Evolutionary conservation across 1,139 yeast genomes (phyloP).

Genomic region (Saccharomyces hybrid): DNA sequence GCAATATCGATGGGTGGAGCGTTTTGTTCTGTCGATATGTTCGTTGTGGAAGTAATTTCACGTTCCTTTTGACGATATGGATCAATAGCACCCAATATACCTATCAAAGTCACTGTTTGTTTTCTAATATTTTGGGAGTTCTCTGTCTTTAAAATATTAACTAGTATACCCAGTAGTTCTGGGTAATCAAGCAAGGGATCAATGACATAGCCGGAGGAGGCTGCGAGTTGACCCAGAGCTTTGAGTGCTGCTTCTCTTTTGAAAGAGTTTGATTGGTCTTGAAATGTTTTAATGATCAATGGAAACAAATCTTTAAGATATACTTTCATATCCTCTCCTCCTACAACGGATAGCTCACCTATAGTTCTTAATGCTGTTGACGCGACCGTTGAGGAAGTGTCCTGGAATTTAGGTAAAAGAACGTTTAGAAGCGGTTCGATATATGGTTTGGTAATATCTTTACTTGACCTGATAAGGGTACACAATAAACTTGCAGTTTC

Average conservation of each 20-base stretch:
- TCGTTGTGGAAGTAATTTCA: constrained; percentile 60
- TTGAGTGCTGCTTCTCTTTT: constrained; percentile 87
- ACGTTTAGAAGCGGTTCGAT: constrained; percentile 85
- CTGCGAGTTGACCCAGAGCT: constrained; percentile 80
- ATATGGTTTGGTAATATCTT: constrained; percentile 78
- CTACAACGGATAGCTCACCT: constrained; percentile 84
- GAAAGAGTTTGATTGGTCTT: constrained; percentile 83
- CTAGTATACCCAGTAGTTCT: constrained; percentile 71
- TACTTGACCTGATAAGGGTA: constrained; percentile 67
- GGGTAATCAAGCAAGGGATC: constrained; percentile 92
- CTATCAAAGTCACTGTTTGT: constrained; percentile 82
- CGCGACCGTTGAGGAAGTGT: constrained; percentile 69
- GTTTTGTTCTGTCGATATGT: constrained; percentile 65
- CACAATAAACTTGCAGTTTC: constrained; percentile 77
- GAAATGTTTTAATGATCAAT: constrained; percentile 74
- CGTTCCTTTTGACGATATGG: constrained; percentile 94
- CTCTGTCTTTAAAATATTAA: constrained; percentile 75
- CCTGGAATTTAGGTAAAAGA: constrained; percentile 68
- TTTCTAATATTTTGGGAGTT: constrained; percentile 68
- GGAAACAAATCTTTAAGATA: constrained; percentile 80
- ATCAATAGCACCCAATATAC: constrained; percentile 92
- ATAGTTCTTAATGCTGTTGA: constrained; percentile 79
- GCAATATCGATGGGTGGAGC: constrained; percentile 90
- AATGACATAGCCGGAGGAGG: constrained; percentile 93
- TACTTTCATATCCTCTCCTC: constrained; percentile 75